Evolutionary conservation across 345 rosid species (phyloP), one percentile per base, ranked within the genome.

Genomic region (Hirschfeldia incana): DNA sequence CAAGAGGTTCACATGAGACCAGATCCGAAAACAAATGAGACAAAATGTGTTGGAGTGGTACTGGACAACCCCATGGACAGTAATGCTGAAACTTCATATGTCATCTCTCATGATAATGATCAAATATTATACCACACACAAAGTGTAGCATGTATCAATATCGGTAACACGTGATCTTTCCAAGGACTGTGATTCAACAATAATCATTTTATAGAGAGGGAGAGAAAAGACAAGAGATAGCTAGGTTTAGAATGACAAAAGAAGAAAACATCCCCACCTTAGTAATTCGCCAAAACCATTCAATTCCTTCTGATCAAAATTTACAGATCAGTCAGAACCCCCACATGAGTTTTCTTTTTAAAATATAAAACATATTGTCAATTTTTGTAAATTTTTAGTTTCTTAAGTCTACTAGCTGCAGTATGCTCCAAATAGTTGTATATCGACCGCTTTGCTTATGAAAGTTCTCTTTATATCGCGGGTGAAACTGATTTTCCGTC

Each of bases 1-100:
- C 51, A 59, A 70, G 75, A 62, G 75, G 75, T 77, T 70, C 75
- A 69, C 70, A 70, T 77, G 80, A 77, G 69, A 33, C 42, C 75
- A 67, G 10, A 59, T 59, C 64, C 32, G 64, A 59, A 27, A 26
- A 58, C 67, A 76, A 76, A 76, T 67, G 79, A 76, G 73, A 76
- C 79, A 76, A 76, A 58, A 60, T 7, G 12, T 58, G 79, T 67
- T 33, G 78, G 70, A 53, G 28, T 65, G 72, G 79, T 75, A 67
- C 30, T 67, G 72, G 39, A 29, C 49, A 60, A 59, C 60, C 73
- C 67, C 79, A 76, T 73, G 29, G 46, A 58, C 73, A 67, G 64
- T 37, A 65, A 27, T 34, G 30, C 21, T 3, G 34, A 42, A 76
- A 76, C 44, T 58, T 27, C 34, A 73, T 55, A 55, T 10, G 13